Evolutionary conservation across 805 yeast species (phyloP).

Genomic region (Kurtzmaniella cleridarum): DNA sequence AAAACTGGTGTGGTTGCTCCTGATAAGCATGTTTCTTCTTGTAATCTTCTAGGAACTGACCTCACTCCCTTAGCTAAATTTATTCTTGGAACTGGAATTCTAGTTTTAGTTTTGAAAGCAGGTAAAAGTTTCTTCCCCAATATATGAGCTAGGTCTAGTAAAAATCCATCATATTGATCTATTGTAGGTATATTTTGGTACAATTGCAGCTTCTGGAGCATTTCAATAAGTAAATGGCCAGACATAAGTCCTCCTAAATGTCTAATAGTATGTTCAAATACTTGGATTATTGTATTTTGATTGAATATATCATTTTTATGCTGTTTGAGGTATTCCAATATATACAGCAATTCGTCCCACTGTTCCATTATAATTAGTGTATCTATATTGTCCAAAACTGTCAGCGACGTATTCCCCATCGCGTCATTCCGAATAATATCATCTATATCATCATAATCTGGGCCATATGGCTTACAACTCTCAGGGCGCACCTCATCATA

Average conservation of each 20-base stretch:
- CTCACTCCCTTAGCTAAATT: constrained; percentile 54
- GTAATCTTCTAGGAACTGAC: constrained; percentile 38
- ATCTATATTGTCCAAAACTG: constrained; percentile 75
- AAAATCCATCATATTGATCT: constrained; percentile 58
- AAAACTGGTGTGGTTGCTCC: constrained; percentile 83
- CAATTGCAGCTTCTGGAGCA: background rate
- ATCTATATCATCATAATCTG: constrained; percentile 48
- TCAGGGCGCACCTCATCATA: constrained; percentile 77
- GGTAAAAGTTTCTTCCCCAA: constrained; percentile 66
- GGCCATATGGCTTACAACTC: constrained; percentile 61
- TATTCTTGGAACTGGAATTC: constrained; percentile 76
- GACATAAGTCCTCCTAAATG: constrained; percentile 78
- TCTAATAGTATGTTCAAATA: constrained; percentile 81
- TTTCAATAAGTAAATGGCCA: constrained; percentile 50
- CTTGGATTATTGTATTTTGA: constrained; percentile 71
- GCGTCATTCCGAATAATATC: constrained; percentile 74
- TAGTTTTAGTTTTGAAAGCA: constrained; percentile 60
- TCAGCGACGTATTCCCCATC: constrained; percentile 75
- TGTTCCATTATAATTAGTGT: constrained; percentile 72
- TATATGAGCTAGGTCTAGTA: constrained; percentile 68
- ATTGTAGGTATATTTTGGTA: background rate
- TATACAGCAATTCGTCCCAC: constrained; percentile 42
- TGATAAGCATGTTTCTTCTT: constrained; percentile 73
- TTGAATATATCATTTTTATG: constrained; percentile 47
- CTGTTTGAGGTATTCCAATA: constrained; percentile 22